Conservation (phyloP, 495 filamentous ascomycete species). For the Cenococcum geophilum region DNA sequence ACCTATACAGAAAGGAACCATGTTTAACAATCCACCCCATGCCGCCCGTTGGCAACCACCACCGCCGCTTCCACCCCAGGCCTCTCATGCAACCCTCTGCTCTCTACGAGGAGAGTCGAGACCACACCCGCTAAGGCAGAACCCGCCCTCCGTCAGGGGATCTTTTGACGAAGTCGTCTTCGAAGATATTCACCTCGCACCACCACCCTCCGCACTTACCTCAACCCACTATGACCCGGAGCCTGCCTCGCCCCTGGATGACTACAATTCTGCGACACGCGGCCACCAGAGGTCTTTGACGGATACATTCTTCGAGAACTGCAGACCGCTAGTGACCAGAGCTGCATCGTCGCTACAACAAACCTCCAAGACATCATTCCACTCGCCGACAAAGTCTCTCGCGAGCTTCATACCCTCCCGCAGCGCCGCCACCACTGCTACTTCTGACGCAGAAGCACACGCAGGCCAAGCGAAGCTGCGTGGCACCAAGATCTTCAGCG, state of each 20-base stretch:
- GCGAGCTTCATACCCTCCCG: slow-evolving; percentile 29
- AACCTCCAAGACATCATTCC: slow-evolving; percentile 24
- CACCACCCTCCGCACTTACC: slow-evolving; percentile 30
- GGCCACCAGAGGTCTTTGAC: slow-evolving; percentile 27
- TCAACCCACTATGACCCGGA: slow-evolving; percentile 27
- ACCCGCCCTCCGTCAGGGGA: slow-evolving; percentile 8
- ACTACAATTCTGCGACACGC: slow-evolving; percentile 8
- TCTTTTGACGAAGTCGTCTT: slow-evolving; percentile 27
- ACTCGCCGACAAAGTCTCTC: slow-evolving; percentile 26
- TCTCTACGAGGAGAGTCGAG: slow-evolving; percentile 19
- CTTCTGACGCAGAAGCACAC: slow-evolving; percentile 1
- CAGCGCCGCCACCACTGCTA: slow-evolving; percentile 13
- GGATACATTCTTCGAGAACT: slow-evolving; percentile 29
- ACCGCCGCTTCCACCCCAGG: slow-evolving; percentile 8
- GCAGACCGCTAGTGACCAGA: slow-evolving; percentile 18
- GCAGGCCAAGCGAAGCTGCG: slow-evolving; percentile 18
- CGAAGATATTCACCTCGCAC: slow-evolving; percentile 15
- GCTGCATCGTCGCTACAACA: slow-evolving; percentile 27
- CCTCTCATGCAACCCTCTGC: slow-evolving; percentile 25
- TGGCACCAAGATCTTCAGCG: slow-evolving; percentile 19
- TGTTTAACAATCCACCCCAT: slow-evolving; percentile 7
- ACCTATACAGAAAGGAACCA: slow-evolving; percentile 7
- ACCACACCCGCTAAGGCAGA: slow-evolving; percentile 11
- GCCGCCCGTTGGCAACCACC: slow-evolving; percentile 1
- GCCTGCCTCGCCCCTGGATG: slow-evolving; percentile 13